These are phyloP conservation scores for Mycotypha africana DNA, from an alignment of 371 early-diverging fungal genomes.

Conservation along the genomic window DNA sequence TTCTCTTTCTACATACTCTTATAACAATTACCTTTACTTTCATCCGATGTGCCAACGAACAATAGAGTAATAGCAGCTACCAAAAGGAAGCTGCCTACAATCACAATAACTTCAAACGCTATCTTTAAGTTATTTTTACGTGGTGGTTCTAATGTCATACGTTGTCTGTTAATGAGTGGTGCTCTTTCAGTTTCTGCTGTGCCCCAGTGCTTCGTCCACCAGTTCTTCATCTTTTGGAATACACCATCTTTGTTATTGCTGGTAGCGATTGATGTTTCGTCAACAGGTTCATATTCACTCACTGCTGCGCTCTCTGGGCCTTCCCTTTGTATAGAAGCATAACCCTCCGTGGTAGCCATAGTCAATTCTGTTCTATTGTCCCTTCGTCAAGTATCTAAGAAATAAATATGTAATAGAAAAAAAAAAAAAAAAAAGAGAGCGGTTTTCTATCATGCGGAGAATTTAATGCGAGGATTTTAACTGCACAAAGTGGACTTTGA, in stretches of 20 bases:
- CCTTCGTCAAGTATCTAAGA: neutral
- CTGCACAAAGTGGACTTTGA: too few species aligned
- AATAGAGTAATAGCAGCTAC: conserved; percentile 11
- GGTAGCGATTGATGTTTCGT: neutral
- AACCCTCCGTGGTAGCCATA: conserved; percentile 4
- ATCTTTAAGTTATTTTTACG: conserved; percentile 12
- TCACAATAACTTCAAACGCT: conserved; percentile 12
- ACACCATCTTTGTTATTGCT: neutral
- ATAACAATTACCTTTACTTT: too few species aligned
- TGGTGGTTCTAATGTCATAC: conserved; percentile 39
- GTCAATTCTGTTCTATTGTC: too few species aligned
- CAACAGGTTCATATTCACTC: neutral
- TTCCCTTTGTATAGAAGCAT: conserved; percentile 4
- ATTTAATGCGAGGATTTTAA: too few species aligned
- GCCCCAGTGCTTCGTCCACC: conserved; percentile 2
- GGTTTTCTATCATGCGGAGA: too few species aligned
- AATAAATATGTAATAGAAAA: too few species aligned
- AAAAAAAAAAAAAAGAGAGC: too few species aligned
- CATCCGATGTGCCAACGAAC: neutral
- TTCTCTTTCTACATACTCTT: too few species aligned
- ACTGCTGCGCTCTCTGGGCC: too few species aligned
- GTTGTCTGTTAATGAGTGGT: conserved; percentile 28
- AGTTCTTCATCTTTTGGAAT: conserved; percentile 1
- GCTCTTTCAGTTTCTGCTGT: conserved; percentile 12
- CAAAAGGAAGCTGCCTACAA: conserved; percentile 16